Evolutionary conservation across 108 stramenopile species (phyloP), one percentile per base, ranked within the genome.

Genomic region (Phaeodactylum tricornutum): DNA sequence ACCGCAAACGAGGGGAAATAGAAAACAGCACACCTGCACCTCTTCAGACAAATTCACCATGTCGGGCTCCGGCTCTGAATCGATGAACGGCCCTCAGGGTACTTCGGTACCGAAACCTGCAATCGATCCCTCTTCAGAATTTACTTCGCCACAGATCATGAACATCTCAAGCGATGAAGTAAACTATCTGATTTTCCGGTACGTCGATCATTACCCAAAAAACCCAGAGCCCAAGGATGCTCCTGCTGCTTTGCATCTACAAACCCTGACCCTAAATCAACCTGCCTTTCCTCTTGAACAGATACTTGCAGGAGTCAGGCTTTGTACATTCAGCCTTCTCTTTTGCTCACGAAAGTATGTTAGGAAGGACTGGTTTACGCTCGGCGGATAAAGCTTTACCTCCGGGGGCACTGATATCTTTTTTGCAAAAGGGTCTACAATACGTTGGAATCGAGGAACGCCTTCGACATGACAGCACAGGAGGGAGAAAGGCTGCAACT

Each of bases 251-350:
- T 34, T 12, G 8, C 36, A 38, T 38, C 21, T 42, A 6, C 8
- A 22, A 3, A 21, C 12, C 38, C 37, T 14, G 53, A 1, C 43
- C 9, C 41, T 32, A 12, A 21, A 20, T 20, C 1, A 22, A 37
- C 24, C 19, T 29, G n/a, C 50, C 39, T 29, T 45, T 9, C 36
- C 19, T 22, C 32, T 34, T 43, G 12, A 7, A 22, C 16, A 72
- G 71, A 37, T 72, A 72, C 47, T 12, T 72, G 51, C 71, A 66
- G 60, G 71, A 72, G 50, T 77, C 69, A 37, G 96, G 96, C 1
- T 97, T 92, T 47, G 79, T 84, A 41, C 96, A 97, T 68, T 84
- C 93, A 3, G 81, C 92, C 5, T 97, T 96, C 52, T 90, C 94
- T 4, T 96, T 96, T 55, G 87, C 82, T 2, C 84, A 97, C 59